Evolutionary conservation across 1,139 yeast species (phyloP).

Genomic region (Chernovozyma aurita): DNA sequence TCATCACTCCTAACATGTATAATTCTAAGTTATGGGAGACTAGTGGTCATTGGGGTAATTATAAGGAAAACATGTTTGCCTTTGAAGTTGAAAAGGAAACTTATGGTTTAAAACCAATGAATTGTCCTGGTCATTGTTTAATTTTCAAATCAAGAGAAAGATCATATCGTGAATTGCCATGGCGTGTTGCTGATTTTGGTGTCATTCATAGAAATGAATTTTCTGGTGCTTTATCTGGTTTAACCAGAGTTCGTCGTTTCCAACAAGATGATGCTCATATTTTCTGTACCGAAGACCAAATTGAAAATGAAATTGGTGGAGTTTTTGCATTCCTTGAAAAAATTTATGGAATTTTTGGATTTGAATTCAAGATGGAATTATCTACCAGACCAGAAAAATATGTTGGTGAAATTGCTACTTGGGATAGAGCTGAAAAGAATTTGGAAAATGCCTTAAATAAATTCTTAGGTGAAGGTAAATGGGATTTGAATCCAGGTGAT

Average conservation of each 20-base stretch:
- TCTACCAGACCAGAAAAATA: slow-evolving; percentile 93
- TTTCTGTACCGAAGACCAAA: slow-evolving; percentile 87
- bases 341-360: slow-evolving; percentile 81
- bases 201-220: slow-evolving; percentile 94
- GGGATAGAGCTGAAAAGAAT: slow-evolving; percentile 83
- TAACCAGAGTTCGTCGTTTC: slow-evolving; percentile 92
- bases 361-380: slow-evolving; percentile 82
- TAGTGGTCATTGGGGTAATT: slow-evolving; percentile 97
- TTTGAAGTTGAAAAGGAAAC: slow-evolving; percentile 90
- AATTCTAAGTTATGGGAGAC: slow-evolving; percentile 95
- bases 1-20: slow-evolving; percentile 96
- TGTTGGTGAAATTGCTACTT: slow-evolving; percentile 80
- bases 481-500: slow-evolving; percentile 93
- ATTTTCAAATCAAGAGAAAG: slow-evolving; percentile 80
- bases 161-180: slow-evolving; percentile 85
- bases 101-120: slow-evolving; percentile 94
- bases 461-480: slow-evolving; percentile 66
- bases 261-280: slow-evolving; percentile 99
- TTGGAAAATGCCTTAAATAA: slow-evolving; percentile 69
- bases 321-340: slow-evolving; percentile 75
- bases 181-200: slow-evolving; percentile 87
- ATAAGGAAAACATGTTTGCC: slow-evolving; percentile 95
- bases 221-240: slow-evolving; percentile 89
- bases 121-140: slow-evolving; percentile 97
- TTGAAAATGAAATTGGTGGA: slow-evolving; percentile 73